Percentiles rank a stretch among this genome's conserved stretches.
Evolutionary conservation across 1,284 basidiomycete species (phyloP).

Genomic region (Ceratobasidium sp.): DNA sequence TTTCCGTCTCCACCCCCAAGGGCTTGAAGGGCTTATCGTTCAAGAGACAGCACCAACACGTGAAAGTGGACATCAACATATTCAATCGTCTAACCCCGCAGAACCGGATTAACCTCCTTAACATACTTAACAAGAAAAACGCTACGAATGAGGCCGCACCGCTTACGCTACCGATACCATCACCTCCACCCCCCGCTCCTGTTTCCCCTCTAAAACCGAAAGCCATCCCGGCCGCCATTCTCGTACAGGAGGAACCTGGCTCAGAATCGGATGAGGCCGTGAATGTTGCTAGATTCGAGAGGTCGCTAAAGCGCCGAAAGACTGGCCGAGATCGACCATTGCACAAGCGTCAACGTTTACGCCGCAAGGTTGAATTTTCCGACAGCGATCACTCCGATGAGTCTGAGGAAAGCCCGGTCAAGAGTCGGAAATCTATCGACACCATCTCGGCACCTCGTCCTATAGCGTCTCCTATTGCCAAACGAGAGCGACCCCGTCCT

Average conservation of each 20-base stretch:
- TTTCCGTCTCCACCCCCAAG: slow-evolving; percentile 37
- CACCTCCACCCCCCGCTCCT: slow-evolving; percentile 30
- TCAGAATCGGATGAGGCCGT: slow-evolving; percentile 40
- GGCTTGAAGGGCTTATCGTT: slow-evolving; percentile 41
- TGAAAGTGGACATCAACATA: slow-evolving; percentile 43
- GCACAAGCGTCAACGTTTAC: slow-evolving; percentile 32
- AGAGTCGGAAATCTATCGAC: slow-evolving; percentile 1
- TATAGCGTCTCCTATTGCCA: slow-evolving; percentile 14
- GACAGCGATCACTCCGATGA: slow-evolving; percentile 37
- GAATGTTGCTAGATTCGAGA: slow-evolving; percentile 41
- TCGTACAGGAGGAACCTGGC: slow-evolving; percentile 19
- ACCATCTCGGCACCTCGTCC: slow-evolving; percentile 1
- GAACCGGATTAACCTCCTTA: slow-evolving; percentile 38
- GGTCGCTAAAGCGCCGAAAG: slow-evolving; percentile 37
- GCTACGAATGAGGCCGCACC: slow-evolving; percentile 39
- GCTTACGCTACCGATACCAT: slow-evolving; percentile 17
- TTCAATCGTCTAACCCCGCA: slow-evolving; percentile 41
- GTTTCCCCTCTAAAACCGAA: slow-evolving; percentile 43
- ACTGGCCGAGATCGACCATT: slow-evolving; percentile 20
- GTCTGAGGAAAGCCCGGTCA: background rate
- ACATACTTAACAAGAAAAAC: slow-evolving; percentile 42
- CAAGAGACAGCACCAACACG: slow-evolving; percentile 40
- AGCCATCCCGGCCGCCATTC: slow-evolving; percentile 18
- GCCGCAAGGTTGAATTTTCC: slow-evolving; percentile 41
- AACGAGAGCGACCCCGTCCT: slow-evolving; percentile 23